Percentiles rank a stretch among this genome's conserved stretches.
These are phyloP conservation scores for Zygosaccharomyces gambellarensis DNA, from an alignment of 805 yeast genomes.

Conservation along the genomic window DNA sequence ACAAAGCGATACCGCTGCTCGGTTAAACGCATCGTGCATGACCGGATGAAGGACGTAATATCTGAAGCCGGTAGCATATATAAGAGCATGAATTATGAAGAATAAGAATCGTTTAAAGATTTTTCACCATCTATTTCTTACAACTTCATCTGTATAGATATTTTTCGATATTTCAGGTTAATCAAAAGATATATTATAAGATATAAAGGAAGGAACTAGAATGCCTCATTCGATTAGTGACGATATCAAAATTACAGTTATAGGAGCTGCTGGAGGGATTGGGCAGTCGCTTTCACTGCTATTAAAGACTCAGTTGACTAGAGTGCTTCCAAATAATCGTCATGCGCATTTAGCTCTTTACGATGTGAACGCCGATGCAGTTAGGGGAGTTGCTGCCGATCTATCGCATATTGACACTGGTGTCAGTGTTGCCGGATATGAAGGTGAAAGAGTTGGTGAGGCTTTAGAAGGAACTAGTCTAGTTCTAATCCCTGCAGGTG, in stretches of 20 bases:
- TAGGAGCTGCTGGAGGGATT: conserved; percentile 93
- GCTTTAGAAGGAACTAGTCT: conserved; percentile 26
- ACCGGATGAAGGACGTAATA: conserved; percentile 2
- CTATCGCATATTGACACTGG: conserved; percentile 76
- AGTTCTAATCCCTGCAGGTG: conserved; percentile 66
- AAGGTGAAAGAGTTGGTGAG: conserved; percentile 29
- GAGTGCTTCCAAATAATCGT: conserved; percentile 40
- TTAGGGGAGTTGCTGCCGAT: conserved; percentile 84
- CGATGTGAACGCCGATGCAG: conserved; percentile 63
- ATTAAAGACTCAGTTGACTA: conserved; percentile 48
- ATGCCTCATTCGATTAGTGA: conserved; percentile 24
- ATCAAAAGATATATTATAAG: too few species aligned
- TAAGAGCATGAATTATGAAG: neutral
- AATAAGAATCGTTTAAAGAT: too few species aligned
- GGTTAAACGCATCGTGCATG: conserved; percentile 6
- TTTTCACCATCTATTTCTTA: too few species aligned
- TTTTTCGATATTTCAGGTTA: too few species aligned
- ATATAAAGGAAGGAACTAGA: neutral
- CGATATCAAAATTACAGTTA: conserved; percentile 63
- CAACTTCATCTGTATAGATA: too few species aligned
- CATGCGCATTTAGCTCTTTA: conserved; percentile 54
- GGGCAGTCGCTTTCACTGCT: conserved; percentile 88
- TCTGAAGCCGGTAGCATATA: neutral
- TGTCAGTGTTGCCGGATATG: conserved; percentile 51
- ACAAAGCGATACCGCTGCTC: conserved; percentile 6